Conservation (phyloP, 257 asterid species). For the Solanum peruvianum region DNA sequence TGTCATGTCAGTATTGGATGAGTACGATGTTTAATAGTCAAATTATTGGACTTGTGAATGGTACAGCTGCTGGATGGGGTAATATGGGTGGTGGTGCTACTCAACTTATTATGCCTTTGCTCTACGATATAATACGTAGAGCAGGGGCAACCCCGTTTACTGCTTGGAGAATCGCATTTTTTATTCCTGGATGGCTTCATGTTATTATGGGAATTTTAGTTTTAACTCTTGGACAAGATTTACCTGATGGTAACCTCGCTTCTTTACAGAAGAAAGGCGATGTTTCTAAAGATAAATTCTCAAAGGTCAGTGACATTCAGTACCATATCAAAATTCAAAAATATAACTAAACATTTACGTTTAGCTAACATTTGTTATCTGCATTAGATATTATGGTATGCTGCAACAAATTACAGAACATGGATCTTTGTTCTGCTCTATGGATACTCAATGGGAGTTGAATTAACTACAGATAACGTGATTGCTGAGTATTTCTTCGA, state of each 20-base stretch:
- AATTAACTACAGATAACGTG: slow-evolving; percentile 39
- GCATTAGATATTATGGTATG: neutral
- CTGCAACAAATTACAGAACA: slow-evolving; percentile 42
- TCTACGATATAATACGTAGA: slow-evolving; percentile 6
- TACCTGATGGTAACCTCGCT: slow-evolving; percentile 20
- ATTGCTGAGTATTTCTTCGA: slow-evolving; percentile 49
- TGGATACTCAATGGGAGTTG: slow-evolving; percentile 56
- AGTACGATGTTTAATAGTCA: slow-evolving; percentile 5
- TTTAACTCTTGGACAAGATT: slow-evolving; percentile 8
- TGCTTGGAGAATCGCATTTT: slow-evolving; percentile 19
- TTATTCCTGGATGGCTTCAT: slow-evolving; percentile 11
- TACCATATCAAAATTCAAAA: neutral
- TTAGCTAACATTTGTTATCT: neutral
- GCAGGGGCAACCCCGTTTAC: slow-evolving; percentile 6
- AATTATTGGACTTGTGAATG: slow-evolving; percentile 13
- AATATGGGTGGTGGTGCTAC: slow-evolving; percentile 20
- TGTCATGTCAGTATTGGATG: slow-evolving; percentile 17
- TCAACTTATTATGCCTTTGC: slow-evolving; percentile 14
- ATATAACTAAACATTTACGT: neutral
- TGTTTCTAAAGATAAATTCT: slow-evolving; percentile 7
- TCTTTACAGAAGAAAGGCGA: slow-evolving; percentile 11
- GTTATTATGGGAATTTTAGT: slow-evolving; percentile 16
- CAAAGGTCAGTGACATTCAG: neutral
- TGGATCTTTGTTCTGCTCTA: slow-evolving; percentile 50
- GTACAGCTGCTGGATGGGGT: slow-evolving; percentile 23